A percentile compares a stretch with the other conserved stretches of the same genome.
Conservation (phyloP, 345 rosid species). For the Microcos paniculata region DNA sequence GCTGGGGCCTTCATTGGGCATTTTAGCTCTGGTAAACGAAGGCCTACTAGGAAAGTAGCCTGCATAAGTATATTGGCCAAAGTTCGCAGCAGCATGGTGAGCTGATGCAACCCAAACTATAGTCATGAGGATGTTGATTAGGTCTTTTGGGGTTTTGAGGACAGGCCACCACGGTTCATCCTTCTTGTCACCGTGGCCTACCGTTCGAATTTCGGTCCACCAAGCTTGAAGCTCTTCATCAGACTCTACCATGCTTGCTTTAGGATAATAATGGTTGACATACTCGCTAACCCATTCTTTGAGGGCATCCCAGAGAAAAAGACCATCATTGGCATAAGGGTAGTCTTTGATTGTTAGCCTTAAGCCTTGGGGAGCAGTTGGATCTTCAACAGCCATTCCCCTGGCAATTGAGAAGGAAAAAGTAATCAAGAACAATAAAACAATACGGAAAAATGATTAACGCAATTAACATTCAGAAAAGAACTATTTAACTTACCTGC, state of each 20-base stretch:
- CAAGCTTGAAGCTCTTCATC: slow-evolving; percentile 54
- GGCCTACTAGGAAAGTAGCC: slow-evolving; percentile 56
- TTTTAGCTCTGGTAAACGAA: slow-evolving; percentile 35
- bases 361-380: slow-evolving; percentile 44
- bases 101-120: slow-evolving; percentile 47
- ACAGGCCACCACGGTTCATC: slow-evolving; percentile 58
- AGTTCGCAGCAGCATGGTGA: slow-evolving; percentile 56
- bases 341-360: slow-evolving; percentile 51
- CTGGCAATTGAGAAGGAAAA: slow-evolving; percentile 13
- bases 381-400: slow-evolving; percentile 60
- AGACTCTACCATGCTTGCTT: slow-evolving; percentile 15
- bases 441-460: neutral
- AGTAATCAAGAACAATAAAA: neutral
- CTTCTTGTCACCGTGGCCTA: slow-evolving; percentile 52
- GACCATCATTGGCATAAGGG: slow-evolving; percentile 61
- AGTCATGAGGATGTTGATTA: slow-evolving; percentile 35
- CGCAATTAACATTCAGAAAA: neutral
- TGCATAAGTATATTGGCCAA: slow-evolving; percentile 41
- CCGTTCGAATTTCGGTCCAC: slow-evolving; percentile 49
- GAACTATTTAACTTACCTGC: neutral
- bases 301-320: slow-evolving; percentile 43
- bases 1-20: slow-evolving; percentile 41
- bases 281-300: slow-evolving; percentile 49
- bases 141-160: slow-evolving; percentile 29
- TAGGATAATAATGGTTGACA: slow-evolving; percentile 47